phyloP scores from a whole-genome alignment of 2,329 filamentous ascomycete species.

The Alternaria gansuensis region DNA sequence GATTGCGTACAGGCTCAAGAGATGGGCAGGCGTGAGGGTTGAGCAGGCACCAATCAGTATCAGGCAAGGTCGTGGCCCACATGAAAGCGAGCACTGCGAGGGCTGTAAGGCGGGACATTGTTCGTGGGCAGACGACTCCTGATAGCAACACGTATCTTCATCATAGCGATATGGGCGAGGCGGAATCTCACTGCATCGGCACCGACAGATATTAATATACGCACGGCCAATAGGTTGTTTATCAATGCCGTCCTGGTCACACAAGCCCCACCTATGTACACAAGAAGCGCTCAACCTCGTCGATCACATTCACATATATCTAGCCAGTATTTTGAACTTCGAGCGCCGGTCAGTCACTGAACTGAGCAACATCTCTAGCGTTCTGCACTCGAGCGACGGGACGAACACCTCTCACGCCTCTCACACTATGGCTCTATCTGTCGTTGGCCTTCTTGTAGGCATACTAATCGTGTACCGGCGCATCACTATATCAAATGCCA shows the following conservation, averaged over 20 bases:
- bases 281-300: background rate
- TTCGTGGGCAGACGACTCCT: background rate
- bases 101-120: conserved; percentile 11
- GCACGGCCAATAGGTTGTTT: background rate
- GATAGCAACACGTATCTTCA: background rate
- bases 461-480: background rate
- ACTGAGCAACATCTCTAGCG: background rate
- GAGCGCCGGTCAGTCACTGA: background rate
- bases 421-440: background rate
- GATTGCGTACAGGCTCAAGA: conserved; percentile 35
- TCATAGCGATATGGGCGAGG: background rate
- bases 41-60: conserved; percentile 5
- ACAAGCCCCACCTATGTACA: background rate
- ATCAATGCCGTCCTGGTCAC: background rate
- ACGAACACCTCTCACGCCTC: background rate
- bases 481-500: no score
- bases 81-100: conserved; percentile 8
- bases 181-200: background rate
- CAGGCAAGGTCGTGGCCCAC: background rate
- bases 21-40: conserved; percentile 30
- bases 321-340: background rate
- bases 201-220: background rate
- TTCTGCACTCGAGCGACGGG: background rate
- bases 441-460: background rate
- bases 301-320: background rate